phyloP scores from a whole-genome alignment of 768 basidiomycete species.

The Amanita rubescens region DNA sequence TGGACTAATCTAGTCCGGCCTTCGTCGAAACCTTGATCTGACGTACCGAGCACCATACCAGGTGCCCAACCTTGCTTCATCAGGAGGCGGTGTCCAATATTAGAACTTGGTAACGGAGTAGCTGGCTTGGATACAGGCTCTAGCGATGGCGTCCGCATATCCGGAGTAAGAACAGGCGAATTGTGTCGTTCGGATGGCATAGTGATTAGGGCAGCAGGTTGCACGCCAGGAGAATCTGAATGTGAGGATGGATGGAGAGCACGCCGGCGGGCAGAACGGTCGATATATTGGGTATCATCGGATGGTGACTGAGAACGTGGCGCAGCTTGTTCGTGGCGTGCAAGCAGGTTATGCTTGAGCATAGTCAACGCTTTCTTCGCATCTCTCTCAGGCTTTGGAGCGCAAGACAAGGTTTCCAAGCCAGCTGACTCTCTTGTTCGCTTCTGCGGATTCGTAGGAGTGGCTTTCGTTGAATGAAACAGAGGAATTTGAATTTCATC shows the following conservation, averaged over 20 bases:
- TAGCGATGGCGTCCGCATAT: conserved; percentile 15
- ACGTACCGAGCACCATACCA: conserved; percentile 45
- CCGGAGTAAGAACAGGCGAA: conserved; percentile 6
- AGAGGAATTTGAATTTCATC: conserved; percentile 64
- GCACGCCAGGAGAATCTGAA: conserved; percentile 46
- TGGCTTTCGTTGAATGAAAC: conserved; percentile 28
- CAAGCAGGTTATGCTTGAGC: conserved; percentile 59
- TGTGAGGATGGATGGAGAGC: conserved; percentile 46
- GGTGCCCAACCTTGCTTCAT: conserved; percentile 75
- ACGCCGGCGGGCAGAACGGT: conserved; percentile 67
- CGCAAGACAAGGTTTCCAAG: conserved; percentile 18
- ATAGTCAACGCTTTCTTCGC: conserved; percentile 59
- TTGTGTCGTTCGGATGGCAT: conserved; percentile 6
- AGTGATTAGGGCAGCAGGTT: conserved; percentile 12
- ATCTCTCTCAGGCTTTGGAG: conserved; percentile 29
- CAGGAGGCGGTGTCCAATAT: conserved; percentile 62
- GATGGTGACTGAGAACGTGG: conserved; percentile 13
- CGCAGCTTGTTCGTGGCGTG: conserved; percentile 31
- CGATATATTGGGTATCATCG: conserved; percentile 37
- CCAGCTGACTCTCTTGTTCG: conserved; percentile 20
- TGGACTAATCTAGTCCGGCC: conserved; percentile 40
- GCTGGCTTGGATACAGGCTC: conserved; percentile 32
- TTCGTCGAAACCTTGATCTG: conserved; percentile 19
- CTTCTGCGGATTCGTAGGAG: conserved; percentile 19
- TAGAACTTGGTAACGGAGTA: conserved; percentile 43